Evolutionary conservation across 2,329 filamentous ascomycete species (phyloP), one percentile per base, ranked within the genome.

Genomic region (Exophiala bonariae): DNA sequence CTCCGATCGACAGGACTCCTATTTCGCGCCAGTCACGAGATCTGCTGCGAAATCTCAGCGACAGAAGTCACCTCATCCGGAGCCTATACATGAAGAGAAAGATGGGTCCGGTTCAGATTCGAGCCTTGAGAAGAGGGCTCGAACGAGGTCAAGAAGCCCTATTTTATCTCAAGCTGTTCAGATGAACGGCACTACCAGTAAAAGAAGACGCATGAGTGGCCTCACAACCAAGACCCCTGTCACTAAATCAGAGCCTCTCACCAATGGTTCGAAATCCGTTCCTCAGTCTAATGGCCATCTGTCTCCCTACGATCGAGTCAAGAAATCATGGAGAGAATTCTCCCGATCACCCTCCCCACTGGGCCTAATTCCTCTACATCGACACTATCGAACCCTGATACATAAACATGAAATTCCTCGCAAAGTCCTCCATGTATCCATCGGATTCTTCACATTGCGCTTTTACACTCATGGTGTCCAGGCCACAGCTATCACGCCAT

Each of bases 321-420:
- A 59, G 44, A 59, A 58, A 36, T 87, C 79, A 66, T 95, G 89
- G 88, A 82, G 87, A 51, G 88, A 92, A 64, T 81, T 96, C 65
- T 96, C 89, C 61, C 82, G 93, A 54, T 95, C 89, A 59, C 93
- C 93, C 2, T 95, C 89, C 60, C 93, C 93, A 8, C 78, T 97
- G 3, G 93, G 93, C 7, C 77, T 97, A 39, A 99, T 99, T 52
- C 93, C 93, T 2, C 92, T 99, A 61, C 93, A 99, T 68, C 79
- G 88, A 51, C 86, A 93, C 64, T 99, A 93, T 81, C 82, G 89
- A 59, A 86, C 80, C 20, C 90, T 99, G 63, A 88, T 96, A 54
- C 93, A 99, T 77, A 90, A 89, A 61, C 92, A 99, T 69, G 93
- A 99, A 71, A 91, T 99, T 43, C 93, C 93, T 8, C 86, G 93